A percentile compares a stretch with the other conserved stretches of the same genome.
Conservation (phyloP, 768 basidiomycete genomes). For the Gloeopeniophorella convolvens region DNA sequence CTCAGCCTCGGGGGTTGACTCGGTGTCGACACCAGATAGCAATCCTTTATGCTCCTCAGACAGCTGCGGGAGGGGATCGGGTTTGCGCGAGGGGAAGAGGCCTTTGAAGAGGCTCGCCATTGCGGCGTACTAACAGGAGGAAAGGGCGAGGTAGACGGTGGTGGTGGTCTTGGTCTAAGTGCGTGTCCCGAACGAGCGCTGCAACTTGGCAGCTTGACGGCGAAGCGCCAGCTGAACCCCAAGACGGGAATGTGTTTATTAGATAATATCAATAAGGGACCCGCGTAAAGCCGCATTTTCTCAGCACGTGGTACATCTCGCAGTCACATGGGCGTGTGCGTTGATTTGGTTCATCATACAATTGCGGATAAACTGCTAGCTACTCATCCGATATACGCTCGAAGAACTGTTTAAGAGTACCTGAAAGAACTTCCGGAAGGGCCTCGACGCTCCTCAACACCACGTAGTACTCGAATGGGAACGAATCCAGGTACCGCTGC, state of each 20-base stretch:
- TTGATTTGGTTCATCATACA: background rate
- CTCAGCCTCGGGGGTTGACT: background rate
- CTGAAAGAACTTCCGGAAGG: conserved; percentile 82
- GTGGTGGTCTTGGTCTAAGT: too few species aligned
- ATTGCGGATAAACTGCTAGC: background rate
- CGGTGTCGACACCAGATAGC: conserved; percentile 14
- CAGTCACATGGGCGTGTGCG: background rate
- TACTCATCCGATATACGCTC: conserved; percentile 74
- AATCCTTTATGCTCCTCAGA: conserved; percentile 23
- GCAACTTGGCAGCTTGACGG: too few species aligned
- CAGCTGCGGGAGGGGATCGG: background rate
- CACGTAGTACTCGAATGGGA: conserved; percentile 97
- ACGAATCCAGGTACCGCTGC: conserved; percentile 87
- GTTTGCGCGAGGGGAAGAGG: background rate
- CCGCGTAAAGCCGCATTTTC: too few species aligned
- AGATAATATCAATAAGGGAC: too few species aligned
- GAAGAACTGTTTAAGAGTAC: conserved; percentile 89
- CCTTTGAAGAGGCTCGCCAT: background rate
- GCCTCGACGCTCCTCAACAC: conserved; percentile 88
- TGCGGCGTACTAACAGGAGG: background rate
- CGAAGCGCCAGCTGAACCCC: too few species aligned
- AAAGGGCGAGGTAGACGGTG: too few species aligned
- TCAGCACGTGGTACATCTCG: too few species aligned
- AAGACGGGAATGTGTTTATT: too few species aligned
- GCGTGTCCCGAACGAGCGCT: too few species aligned